These are phyloP conservation scores for Candida parachauliodes DNA, from an alignment of 805 yeast genomes.

Conservation along the genomic window DNA sequence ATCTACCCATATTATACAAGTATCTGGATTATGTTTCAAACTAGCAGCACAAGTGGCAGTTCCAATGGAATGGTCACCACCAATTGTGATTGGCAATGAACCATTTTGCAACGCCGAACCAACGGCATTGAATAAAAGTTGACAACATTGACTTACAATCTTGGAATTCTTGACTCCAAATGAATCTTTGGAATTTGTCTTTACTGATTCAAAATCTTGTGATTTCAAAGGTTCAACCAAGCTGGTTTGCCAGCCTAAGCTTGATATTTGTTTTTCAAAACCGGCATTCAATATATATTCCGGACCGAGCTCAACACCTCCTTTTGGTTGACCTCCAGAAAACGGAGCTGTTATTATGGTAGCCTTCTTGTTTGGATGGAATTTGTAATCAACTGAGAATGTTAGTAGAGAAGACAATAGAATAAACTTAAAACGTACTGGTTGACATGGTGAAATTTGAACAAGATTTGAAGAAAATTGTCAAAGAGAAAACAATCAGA, in stretches of 20 bases:
- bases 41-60: conserved; percentile 90
- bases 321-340: conserved; percentile 91
- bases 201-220: conserved; percentile 30
- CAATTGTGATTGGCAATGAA: conserved; percentile 75
- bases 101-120: conserved; percentile 42
- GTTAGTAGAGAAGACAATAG: too few species aligned
- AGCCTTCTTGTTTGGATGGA: conserved; percentile 50
- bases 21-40: conserved; percentile 73
- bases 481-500: too few species aligned
- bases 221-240: conserved; percentile 53
- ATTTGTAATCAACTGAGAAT: conserved; percentile 43
- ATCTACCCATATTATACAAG: conserved; percentile 92
- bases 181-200: conserved; percentile 41
- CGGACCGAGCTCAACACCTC: conserved; percentile 96
- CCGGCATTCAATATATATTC: conserved; percentile 72
- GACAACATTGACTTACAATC: conserved; percentile 71
- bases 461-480: too few species aligned
- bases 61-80: conserved; percentile 97
- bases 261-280: conserved; percentile 54
- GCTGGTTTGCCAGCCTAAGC: conserved; percentile 68
- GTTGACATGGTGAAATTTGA: too few species aligned
- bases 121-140: conserved; percentile 61
- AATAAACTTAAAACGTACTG: too few species aligned
- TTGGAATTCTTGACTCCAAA: conserved; percentile 69
- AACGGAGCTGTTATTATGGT: conserved; percentile 88